Evolutionary conservation across 1,284 basidiomycete genomes (phyloP).

Genomic region (Cutaneotrichosporon cyanovorans): DNA sequence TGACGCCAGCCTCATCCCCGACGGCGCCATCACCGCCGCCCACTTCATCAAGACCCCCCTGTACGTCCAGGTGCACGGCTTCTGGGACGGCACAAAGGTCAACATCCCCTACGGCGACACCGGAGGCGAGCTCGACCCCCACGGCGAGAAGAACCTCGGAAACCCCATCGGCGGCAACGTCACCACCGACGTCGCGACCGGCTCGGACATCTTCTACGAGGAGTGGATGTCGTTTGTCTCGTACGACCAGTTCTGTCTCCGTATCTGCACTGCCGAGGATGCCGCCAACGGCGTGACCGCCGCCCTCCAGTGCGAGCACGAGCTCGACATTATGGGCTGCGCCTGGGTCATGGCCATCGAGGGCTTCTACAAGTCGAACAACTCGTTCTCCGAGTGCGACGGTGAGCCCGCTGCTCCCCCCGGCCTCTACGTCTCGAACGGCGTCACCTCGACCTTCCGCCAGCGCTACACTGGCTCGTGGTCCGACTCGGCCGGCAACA

Average conservation of each 20-base stretch:
- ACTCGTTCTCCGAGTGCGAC: slow-evolving; percentile 45
- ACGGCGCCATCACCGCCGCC: slow-evolving; percentile 39
- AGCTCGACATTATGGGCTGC: slow-evolving; percentile 46
- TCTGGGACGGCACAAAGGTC: slow-evolving; percentile 44
- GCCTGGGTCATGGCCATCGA: slow-evolving; percentile 45
- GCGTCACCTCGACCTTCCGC: slow-evolving; percentile 43
- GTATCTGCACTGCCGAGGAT: slow-evolving; percentile 45
- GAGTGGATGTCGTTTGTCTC: slow-evolving; percentile 49
- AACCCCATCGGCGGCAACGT: slow-evolving; percentile 52
- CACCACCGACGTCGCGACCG: slow-evolving; percentile 48
- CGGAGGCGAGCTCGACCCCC: slow-evolving; percentile 49
- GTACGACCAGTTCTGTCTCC: slow-evolving; percentile 46
- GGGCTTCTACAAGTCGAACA: slow-evolving; percentile 36
- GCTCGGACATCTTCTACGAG: slow-evolving; percentile 50
- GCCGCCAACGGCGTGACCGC: slow-evolving; percentile 27
- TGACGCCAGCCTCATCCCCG: slow-evolving; percentile 37
- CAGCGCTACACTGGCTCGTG: slow-evolving; percentile 46
- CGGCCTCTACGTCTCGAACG: slow-evolving; percentile 41
- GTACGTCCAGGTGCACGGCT: slow-evolving; percentile 50
- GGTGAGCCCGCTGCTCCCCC: slow-evolving; percentile 44
- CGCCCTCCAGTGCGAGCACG: slow-evolving; percentile 41
- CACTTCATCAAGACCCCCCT: slow-evolving; percentile 23
- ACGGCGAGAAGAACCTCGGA: slow-evolving; percentile 46
- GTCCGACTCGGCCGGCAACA: slow-evolving; percentile 12
- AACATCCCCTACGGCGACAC: slow-evolving; percentile 48